Evolutionary conservation across 805 yeast species (phyloP).

Genomic region (Metschnikowia amazonensis): DNA sequence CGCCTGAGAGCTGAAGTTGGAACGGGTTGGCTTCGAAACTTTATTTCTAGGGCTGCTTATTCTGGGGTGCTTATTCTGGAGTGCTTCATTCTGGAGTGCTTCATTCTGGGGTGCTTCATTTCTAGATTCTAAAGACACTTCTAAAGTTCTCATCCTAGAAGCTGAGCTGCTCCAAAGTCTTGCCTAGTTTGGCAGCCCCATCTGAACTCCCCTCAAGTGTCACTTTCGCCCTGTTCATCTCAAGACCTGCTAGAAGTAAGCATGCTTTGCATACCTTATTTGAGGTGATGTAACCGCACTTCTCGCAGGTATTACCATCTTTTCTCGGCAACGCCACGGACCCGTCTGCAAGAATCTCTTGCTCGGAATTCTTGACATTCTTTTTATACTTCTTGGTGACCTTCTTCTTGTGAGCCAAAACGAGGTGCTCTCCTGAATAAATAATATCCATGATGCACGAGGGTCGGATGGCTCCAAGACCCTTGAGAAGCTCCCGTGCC

Average conservation of each 20-base stretch:
- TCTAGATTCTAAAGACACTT: too few species aligned
- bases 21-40: too few species aligned
- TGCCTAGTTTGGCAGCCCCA: constrained; percentile 62
- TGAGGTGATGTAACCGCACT: constrained; percentile 88
- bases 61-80: too few species aligned
- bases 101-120: too few species aligned
- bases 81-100: too few species aligned
- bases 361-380: constrained; percentile 30
- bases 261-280: constrained; percentile 93
- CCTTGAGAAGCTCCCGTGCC: constrained; percentile 87
- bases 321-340: constrained; percentile 44
- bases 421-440: constrained; percentile 86
- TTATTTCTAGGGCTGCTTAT: too few species aligned
- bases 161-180: constrained; percentile 58
- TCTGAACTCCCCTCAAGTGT: constrained; percentile 52
- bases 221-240: constrained; percentile 66
- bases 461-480: constrained; percentile 85
- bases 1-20: not conserved
- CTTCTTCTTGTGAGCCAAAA: constrained; percentile 54
- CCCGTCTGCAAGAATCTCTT: constrained; percentile 60
- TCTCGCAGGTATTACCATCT: constrained; percentile 75
- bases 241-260: constrained; percentile 77
- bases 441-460: constrained; percentile 92
- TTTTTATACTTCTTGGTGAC: constrained; percentile 34
- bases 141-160: too few species aligned